These are phyloP conservation scores for Colletotrichum musicola DNA, from an alignment of 2,329 filamentous ascomycete species.

Conservation along the genomic window DNA sequence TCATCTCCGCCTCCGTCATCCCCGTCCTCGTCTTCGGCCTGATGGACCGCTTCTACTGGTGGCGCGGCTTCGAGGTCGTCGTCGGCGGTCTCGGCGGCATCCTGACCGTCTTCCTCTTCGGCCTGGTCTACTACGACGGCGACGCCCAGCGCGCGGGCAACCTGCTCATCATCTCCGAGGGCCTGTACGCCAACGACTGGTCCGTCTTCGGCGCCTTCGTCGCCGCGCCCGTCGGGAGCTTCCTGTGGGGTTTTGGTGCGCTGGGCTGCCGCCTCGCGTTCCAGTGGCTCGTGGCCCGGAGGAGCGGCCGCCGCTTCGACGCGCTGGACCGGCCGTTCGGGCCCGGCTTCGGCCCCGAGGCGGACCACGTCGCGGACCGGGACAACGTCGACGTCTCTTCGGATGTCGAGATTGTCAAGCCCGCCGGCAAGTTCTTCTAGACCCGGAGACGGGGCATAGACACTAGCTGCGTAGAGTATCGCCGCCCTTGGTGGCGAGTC, in stretches of 20 bases:
- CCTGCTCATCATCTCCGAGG: constrained; percentile 78
- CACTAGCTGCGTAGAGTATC: constrained; percentile 1
- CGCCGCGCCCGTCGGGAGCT: constrained; percentile 79
- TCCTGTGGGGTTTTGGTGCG: constrained; percentile 78
- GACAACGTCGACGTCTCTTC: constrained; percentile 45
- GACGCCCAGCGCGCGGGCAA: constrained; percentile 72
- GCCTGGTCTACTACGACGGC: constrained; percentile 84
- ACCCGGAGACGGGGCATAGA: too few species aligned
- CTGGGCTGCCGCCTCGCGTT: constrained; percentile 70
- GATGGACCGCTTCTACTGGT: constrained; percentile 75
- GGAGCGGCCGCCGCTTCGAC: constrained; percentile 72
- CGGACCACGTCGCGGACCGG: constrained; percentile 40
- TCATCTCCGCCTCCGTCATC: constrained; percentile 81
- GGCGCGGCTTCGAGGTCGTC: constrained; percentile 85
- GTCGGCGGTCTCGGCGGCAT: constrained; percentile 83
- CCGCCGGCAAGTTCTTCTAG: constrained; percentile 68
- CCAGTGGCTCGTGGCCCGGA: constrained; percentile 69
- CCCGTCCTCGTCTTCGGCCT: constrained; percentile 82
- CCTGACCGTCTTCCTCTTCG: constrained; percentile 84
- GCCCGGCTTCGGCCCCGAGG: constrained; percentile 27
- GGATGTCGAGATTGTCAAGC: constrained; percentile 52
- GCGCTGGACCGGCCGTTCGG: constrained; percentile 70
- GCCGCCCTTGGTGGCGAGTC: background rate
- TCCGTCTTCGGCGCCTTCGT: constrained; percentile 86
- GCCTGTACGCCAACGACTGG: constrained; percentile 84